Evolutionary conservation across 495 filamentous ascomycete species (phyloP).

Genomic region (Neurospora sp.): DNA sequence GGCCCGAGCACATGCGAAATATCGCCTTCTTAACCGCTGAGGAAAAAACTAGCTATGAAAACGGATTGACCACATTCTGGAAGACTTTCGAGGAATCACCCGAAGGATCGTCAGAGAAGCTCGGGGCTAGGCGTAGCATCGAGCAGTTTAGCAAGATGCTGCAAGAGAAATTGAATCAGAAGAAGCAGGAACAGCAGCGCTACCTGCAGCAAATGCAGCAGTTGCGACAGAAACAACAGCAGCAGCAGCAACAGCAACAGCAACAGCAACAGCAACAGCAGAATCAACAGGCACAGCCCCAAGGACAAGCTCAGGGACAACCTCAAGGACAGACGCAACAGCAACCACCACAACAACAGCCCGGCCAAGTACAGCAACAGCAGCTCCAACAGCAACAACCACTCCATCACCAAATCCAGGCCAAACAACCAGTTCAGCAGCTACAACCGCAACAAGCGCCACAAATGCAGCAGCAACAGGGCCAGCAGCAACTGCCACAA

Average conservation of each 20-base stretch:
- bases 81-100: conserved; percentile 48
- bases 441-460: conserved; percentile 8
- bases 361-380: conserved; percentile 13
- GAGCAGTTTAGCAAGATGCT: conserved; percentile 55
- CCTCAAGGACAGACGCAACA: conserved; percentile 3
- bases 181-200: conserved; percentile 21
- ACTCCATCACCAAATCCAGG: conserved; percentile 3
- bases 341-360: conserved; percentile 2
- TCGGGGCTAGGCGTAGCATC: conserved; percentile 53
- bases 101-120: conserved; percentile 45
- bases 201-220: not conserved
- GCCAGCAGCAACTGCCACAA: conserved; percentile 2
- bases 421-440: conserved; percentile 7
- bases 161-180: conserved; percentile 38
- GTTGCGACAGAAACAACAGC: not conserved
- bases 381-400: conserved; percentile 17
- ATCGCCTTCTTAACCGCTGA: conserved; percentile 40
- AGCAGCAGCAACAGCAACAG: not conserved
- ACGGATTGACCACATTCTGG: conserved; percentile 52
- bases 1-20: conserved; percentile 38
- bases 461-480: conserved; percentile 6
- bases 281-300: conserved; percentile 11
- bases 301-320: conserved; percentile 1
- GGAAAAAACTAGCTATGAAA: conserved; percentile 57
- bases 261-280: not conserved